Percentiles rank a stretch among this genome's conserved stretches.
These are phyloP conservation scores for Poteriospumella lacustris DNA, from an alignment of 108 stramenopile genomes.

Conservation along the genomic window DNA sequence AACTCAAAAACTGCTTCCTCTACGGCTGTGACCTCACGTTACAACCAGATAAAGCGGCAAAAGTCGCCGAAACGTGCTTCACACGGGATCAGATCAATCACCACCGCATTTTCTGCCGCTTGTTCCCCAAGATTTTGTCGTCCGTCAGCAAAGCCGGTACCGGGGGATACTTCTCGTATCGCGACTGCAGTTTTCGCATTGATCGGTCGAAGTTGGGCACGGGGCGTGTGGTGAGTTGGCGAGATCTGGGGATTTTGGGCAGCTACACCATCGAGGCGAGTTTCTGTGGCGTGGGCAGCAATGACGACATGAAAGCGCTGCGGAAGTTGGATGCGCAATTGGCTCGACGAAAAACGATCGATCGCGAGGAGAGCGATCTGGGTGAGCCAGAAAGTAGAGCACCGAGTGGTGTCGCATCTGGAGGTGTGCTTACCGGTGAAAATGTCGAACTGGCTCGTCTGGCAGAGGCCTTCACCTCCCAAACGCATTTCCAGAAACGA, in stretches of 20 bases:
- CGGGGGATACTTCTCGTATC: slow-evolving; percentile 31
- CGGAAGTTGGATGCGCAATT: not conserved
- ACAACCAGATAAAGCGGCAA: not conserved
- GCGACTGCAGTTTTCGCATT: slow-evolving; percentile 29
- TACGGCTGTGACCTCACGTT: slow-evolving; percentile 36
- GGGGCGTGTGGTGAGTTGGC: slow-evolving; percentile 47
- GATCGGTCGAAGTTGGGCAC: slow-evolving; percentile 44
- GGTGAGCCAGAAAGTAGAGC: no score
- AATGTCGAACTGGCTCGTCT: not conserved
- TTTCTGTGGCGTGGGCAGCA: slow-evolving; percentile 42
- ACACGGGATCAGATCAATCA: not conserved
- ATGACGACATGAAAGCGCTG: not conserved
- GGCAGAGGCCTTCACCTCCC: not conserved
- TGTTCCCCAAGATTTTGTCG: slow-evolving; percentile 40
- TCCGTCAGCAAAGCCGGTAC: not conserved
- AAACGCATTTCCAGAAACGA: not conserved
- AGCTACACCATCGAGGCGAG: slow-evolving; percentile 52
- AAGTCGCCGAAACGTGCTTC: not conserved
- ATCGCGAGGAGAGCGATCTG: no score
- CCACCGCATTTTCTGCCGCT: slow-evolving; percentile 14
- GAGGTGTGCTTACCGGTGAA: no score
- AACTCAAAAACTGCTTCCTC: slow-evolving; percentile 52
- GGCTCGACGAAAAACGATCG: no score
- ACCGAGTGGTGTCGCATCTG: no score
- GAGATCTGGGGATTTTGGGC: slow-evolving; percentile 41